These are phyloP conservation scores for Ceratocystiopsis brevicomis DNA, from an alignment of 2,329 filamentous ascomycete genomes.

Conservation along the genomic window DNA sequence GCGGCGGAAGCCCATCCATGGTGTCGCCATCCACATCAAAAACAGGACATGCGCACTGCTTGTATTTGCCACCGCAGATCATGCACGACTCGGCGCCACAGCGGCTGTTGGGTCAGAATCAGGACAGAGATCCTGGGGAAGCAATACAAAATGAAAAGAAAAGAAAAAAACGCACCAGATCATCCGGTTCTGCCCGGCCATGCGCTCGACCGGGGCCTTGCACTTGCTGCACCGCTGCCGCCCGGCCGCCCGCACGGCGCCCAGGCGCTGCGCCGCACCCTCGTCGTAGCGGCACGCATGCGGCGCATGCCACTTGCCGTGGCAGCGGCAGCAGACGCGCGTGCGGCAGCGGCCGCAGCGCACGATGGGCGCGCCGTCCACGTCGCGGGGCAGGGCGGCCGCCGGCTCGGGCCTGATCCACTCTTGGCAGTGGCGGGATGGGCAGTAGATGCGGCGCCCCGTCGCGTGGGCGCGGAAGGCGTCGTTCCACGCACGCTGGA, in stretches of 20 bases:
- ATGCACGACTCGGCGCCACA: constrained; percentile 79
- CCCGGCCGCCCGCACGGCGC: constrained; percentile 45
- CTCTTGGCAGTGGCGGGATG: constrained; percentile 50
- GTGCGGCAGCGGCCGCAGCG: constrained; percentile 53
- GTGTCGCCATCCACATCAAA: constrained; percentile 22
- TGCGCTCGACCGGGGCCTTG: constrained; percentile 54
- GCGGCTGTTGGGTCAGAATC: constrained; percentile 25
- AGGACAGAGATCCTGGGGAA: no score
- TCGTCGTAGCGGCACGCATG: constrained; percentile 55
- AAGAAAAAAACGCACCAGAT: constrained; percentile 42
- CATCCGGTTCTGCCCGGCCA: constrained; percentile 77
- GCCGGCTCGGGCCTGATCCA: constrained; percentile 50
- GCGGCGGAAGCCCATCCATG: no score
- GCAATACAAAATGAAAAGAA: not conserved
- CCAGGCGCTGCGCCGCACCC: constrained; percentile 42
- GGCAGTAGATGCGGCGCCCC: constrained; percentile 61
- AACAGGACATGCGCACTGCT: constrained; percentile 64
- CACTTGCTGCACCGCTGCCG: constrained; percentile 66
- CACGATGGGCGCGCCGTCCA: constrained; percentile 21
- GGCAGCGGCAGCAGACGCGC: constrained; percentile 57
- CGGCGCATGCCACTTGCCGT: constrained; percentile 51
- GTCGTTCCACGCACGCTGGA: constrained; percentile 64
- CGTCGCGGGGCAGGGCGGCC: no score
- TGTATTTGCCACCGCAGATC: constrained; percentile 67
- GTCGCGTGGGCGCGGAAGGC: constrained; percentile 63